Conservation (phyloP, 164 flowering plant species). For the Macadamia tetraphylla region DNA sequence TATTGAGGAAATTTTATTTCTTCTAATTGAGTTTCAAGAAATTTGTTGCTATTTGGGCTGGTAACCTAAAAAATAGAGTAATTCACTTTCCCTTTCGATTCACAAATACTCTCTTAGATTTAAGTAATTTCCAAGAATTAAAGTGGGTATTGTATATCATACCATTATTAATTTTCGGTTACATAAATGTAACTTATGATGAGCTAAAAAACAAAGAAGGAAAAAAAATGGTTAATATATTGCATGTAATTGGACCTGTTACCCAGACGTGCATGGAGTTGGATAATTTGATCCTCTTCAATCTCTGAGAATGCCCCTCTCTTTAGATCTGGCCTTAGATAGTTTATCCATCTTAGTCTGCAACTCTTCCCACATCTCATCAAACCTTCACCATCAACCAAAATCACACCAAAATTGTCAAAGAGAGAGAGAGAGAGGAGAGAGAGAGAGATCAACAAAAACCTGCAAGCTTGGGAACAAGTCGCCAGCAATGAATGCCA, state of each 20-base stretch:
- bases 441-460: neutral
- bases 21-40: no score
- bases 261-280: conserved; percentile 61
- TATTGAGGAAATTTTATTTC: no score
- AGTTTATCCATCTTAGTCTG: conserved; percentile 76
- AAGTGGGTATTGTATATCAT: no score
- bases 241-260: conserved; percentile 37
- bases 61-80: no score
- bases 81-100: no score
- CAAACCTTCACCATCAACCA: conserved; percentile 35
- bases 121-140: no score
- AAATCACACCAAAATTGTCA: neutral
- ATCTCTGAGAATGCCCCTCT: conserved; percentile 55
- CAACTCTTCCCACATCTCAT: conserved; percentile 84
- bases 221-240: neutral
- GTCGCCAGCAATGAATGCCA: conserved; percentile 76
- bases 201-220: no score
- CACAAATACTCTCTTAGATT: no score
- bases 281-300: conserved; percentile 67
- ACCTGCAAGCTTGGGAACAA: conserved; percentile 85
- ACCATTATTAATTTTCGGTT: no score
- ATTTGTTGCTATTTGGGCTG: no score
- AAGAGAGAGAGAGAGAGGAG: no score
- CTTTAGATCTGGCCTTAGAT: conserved; percentile 74
- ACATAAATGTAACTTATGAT: no score